Evolutionary conservation across 768 basidiomycete species (phyloP).

Genomic region (Xerocomellus chrysenteron): DNA sequence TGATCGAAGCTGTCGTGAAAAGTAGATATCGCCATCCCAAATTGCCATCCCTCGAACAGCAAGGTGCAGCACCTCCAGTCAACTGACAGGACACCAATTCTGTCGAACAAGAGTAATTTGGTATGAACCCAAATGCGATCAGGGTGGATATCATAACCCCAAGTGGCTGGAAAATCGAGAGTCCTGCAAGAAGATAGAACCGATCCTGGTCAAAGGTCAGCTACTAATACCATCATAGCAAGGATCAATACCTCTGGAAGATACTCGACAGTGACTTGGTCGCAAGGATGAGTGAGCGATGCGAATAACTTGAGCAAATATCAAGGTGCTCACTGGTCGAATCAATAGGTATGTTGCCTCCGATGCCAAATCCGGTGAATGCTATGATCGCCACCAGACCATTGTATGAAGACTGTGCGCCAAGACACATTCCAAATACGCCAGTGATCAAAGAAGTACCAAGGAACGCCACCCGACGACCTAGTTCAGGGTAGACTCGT

Average conservation of each 20-base stretch:
- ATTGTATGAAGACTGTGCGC: constrained; percentile 10
- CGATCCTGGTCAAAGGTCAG: constrained; percentile 7
- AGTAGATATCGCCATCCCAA: constrained; percentile 23
- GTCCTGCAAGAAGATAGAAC: constrained; percentile 15
- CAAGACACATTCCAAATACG: constrained; percentile 13
- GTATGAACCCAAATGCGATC: constrained; percentile 12
- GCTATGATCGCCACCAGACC: constrained; percentile 9
- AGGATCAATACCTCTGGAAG: constrained; percentile 8
- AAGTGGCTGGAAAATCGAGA: constrained; percentile 6
- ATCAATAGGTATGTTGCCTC: constrained; percentile 17
- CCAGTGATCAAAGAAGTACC: constrained; percentile 14
- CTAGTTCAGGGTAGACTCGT: constrained; percentile 1
- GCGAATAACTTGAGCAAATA: not conserved
- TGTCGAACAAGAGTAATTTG: constrained; percentile 14
- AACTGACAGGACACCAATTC: constrained; percentile 9
- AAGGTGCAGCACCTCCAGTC: constrained; percentile 12
- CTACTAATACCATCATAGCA: no score
- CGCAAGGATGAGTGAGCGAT: not conserved
- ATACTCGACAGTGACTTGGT: constrained; percentile 13
- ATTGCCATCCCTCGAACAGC: constrained; percentile 15
- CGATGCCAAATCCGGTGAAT: constrained; percentile 12
- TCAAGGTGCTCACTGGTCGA: constrained; percentile 6
- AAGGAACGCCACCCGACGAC: constrained; percentile 16
- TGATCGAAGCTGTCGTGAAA: constrained; percentile 10
- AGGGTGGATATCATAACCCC: not conserved